phyloP scores from a whole-genome alignment of 148 eudicot genomes.

The Oxyria digyna region DNA sequence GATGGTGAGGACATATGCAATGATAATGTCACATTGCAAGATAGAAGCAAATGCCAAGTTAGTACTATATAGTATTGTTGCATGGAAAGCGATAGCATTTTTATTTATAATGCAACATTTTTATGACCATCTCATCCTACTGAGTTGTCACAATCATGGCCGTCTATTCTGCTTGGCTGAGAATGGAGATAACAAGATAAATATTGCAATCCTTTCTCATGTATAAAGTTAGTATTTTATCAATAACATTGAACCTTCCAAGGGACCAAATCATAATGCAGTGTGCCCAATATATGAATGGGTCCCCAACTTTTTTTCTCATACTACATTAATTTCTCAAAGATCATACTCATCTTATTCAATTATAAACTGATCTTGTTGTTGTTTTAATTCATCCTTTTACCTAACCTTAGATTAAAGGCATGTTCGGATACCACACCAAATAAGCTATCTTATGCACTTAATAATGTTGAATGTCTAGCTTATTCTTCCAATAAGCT shows the following conservation, averaged over 20 bases:
- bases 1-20: conserved; percentile 1
- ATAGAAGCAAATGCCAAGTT: background rate
- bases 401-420: too few relatives aligned
- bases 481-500: too few relatives aligned
- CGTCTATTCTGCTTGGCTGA: conserved; percentile 33
- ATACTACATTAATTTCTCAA: background rate
- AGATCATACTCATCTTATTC: background rate
- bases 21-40: conserved; percentile 7
- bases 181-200: conserved; percentile 24
- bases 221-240: background rate
- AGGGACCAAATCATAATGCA: conserved; percentile 5
- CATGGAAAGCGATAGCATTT: conserved; percentile 1
- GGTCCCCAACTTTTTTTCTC: background rate
- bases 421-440: too few relatives aligned
- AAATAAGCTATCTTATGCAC: too few relatives aligned
- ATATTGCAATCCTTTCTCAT: background rate
- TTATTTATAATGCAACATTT: conserved; percentile 3
- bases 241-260: background rate
- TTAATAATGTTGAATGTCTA: too few relatives aligned
- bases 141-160: conserved; percentile 15
- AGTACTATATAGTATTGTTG: conserved; percentile 6
- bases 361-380: too few relatives aligned
- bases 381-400: too few relatives aligned
- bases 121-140: background rate
- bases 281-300: background rate